Base-by-base conservation (phyloP, 1,284 basidiomycete species). In the Papiliotrema laurentii region DNA sequence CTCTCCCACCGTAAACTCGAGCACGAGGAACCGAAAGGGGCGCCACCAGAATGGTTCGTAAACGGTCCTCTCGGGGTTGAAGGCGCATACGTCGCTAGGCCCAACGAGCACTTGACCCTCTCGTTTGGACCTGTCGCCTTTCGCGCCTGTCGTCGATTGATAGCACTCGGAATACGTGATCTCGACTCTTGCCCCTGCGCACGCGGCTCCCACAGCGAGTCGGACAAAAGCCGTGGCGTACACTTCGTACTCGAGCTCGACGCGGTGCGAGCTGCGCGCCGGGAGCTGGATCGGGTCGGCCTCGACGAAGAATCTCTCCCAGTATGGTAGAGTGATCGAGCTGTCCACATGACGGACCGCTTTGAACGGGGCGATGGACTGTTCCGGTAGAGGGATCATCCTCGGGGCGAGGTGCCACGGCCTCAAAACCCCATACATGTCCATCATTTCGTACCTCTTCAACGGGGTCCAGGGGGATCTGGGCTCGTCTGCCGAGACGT, bases 11-110 rank as follows among this genome's bases (percentile, higher is more conserved):
- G 26, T 33, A 7, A 62, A 18, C 22, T 59, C 46, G 14, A 62
- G 38, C 1, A 53, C 50, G 10, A 62, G 39, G 10, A 61, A 34
- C 10, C 55, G 43, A 44, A 64, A 63, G 1, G 63, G 62, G 16
- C 60, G 30, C 33, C 56, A 64, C 63, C 63, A 64, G 47, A 64
- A 64, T 7, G 63, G 63, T 37, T 64, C 63, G 26, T 60, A 63
- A 2, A 35, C n/a, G n/a, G n/a, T n/a, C n/a, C n/a, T n/a, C n/a
- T n/a, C n/a, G n/a, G n/a, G n/a, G n/a, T n/a, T n/a, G n/a, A n/a
- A n/a, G n/a, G n/a, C n/a, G n/a, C n/a, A n/a, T n/a, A n/a, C n/a
- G n/a, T n/a, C n/a, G n/a, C n/a, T n/a, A n/a, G n/a, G n/a, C n/a
- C n/a, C n/a, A n/a, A n/a, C 19, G 2, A 31, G 33, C 18, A 24